Conservation (phyloP, 768 basidiomycete species). For the Amanita fuliginea region DNA sequence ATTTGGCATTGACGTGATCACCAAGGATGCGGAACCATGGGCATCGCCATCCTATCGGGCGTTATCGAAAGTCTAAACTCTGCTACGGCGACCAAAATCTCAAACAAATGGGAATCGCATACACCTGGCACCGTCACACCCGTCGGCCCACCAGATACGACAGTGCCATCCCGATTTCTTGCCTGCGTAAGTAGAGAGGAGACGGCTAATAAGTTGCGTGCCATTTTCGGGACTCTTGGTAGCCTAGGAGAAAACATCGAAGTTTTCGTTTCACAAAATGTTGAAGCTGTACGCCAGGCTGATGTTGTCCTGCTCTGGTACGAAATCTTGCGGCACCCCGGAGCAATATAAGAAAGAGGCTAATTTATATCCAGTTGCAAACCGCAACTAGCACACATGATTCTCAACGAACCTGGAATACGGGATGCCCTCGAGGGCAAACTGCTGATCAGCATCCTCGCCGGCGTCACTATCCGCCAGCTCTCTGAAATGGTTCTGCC, state of each 20-base stretch:
- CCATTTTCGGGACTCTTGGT: conserved; percentile 48
- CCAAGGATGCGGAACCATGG: conserved; percentile 97
- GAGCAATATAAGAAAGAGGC: not conserved
- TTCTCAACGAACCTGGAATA: conserved; percentile 69
- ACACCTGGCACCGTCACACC: conserved; percentile 72
- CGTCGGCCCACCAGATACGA: conserved; percentile 45
- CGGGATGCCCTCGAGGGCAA: conserved; percentile 79
- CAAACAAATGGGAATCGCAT: conserved; percentile 54
- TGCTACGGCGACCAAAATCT: conserved; percentile 15
- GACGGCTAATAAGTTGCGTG: conserved; percentile 54
- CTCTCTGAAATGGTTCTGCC: conserved; percentile 63
- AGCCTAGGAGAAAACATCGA: conserved; percentile 57
- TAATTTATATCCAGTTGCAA: conserved; percentile 59
- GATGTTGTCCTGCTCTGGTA: conserved; percentile 89
- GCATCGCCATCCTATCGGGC: conserved; percentile 88
- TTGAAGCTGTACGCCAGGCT: conserved; percentile 56
- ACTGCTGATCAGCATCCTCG: conserved; percentile 91
- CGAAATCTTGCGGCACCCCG: conserved; percentile 11
- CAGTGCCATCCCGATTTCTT: conserved; percentile 69
- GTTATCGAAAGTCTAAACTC: conserved; percentile 74
- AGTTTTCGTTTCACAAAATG: conserved; percentile 58
- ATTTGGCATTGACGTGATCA: conserved; percentile 10
- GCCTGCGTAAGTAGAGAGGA: conserved; percentile 81
- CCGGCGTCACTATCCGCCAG: conserved; percentile 89
- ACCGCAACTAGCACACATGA: conserved; percentile 72